phyloP scores from a whole-genome alignment of 2,329 filamentous ascomycete genomes.

The Teratosphaeria destructans region DNA sequence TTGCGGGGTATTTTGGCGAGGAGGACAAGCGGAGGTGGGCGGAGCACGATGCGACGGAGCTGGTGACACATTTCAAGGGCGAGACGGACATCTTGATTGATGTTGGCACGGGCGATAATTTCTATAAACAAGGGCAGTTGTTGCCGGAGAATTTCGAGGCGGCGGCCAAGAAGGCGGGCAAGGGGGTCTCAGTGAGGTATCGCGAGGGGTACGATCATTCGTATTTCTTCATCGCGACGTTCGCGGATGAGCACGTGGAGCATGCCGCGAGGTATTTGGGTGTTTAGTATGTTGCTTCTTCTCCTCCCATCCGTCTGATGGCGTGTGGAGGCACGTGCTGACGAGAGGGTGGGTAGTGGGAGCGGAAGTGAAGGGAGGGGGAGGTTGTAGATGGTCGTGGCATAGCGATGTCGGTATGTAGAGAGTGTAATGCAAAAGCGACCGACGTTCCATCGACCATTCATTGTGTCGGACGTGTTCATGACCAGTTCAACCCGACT shows the following conservation, averaged over 20 bases:
- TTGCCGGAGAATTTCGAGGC: slow-evolving; percentile 85
- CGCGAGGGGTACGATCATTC: slow-evolving; percentile 92
- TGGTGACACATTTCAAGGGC: slow-evolving; percentile 65
- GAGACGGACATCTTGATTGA: slow-evolving; percentile 75
- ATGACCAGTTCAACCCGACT: no score
- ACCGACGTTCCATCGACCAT: neutral
- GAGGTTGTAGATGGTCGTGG: neutral
- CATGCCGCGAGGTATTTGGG: slow-evolving; percentile 77
- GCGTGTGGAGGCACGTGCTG: slow-evolving; percentile 1
- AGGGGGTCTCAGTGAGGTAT: slow-evolving; percentile 68
- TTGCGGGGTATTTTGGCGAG: slow-evolving; percentile 77
- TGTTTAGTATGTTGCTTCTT: slow-evolving; percentile 12
- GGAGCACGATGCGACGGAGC: slow-evolving; percentile 83
- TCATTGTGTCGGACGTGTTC: no score
- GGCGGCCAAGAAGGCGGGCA: slow-evolving; percentile 65
- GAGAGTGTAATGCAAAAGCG: neutral
- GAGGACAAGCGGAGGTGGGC: slow-evolving; percentile 66
- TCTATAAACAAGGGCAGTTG: slow-evolving; percentile 88
- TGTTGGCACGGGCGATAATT: slow-evolving; percentile 88
- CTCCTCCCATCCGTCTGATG: neutral
- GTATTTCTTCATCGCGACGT: slow-evolving; percentile 91
- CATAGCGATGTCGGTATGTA: neutral
- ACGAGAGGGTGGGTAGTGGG: slow-evolving; percentile 1
- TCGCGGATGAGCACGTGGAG: slow-evolving; percentile 80
- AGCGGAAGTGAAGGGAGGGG: slow-evolving; percentile 4